Conservation (phyloP, 2,329 filamentous ascomycete species). For the Penicillium sp. region DNA sequence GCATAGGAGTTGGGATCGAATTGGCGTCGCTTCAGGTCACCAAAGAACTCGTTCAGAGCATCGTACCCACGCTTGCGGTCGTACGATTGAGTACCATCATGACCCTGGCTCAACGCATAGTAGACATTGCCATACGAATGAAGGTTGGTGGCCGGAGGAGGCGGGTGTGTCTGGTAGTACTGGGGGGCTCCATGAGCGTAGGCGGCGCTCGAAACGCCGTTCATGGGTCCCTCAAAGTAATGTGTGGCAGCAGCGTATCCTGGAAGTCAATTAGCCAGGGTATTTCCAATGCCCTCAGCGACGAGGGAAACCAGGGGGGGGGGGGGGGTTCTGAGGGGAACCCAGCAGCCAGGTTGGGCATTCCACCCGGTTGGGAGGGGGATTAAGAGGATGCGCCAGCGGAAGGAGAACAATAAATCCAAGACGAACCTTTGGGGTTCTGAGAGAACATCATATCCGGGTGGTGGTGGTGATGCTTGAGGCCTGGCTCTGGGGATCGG, state of each 20-base stretch:
- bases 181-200: slow-evolving; percentile 52
- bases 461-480: slow-evolving; percentile 47
- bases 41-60: slow-evolving; percentile 91
- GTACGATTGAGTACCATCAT: slow-evolving; percentile 66
- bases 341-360: neutral
- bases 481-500: slow-evolving; percentile 66
- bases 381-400: neutral
- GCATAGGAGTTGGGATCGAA: slow-evolving; percentile 89
- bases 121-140: slow-evolving; percentile 74
- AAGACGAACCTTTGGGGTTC: slow-evolving; percentile 45
- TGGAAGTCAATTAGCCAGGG: slow-evolving; percentile 19
- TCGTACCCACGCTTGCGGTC: slow-evolving; percentile 88
- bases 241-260: slow-evolving; percentile 53
- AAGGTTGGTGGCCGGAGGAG: slow-evolving; percentile 59
- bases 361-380: neutral
- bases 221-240: slow-evolving; percentile 61
- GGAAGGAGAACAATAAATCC: slow-evolving; percentile 1
- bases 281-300: neutral
- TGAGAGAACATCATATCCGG: slow-evolving; percentile 50
- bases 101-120: slow-evolving; percentile 72
- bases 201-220: slow-evolving; percentile 54
- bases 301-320: neutral
- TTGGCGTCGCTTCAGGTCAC: slow-evolving; percentile 86
- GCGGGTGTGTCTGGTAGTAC: slow-evolving; percentile 62
- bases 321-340: neutral